Evolutionary conservation across 306 rosid genomes (phyloP), one percentile per base, ranked within the genome.

Genomic region (Morella rubra): DNA sequence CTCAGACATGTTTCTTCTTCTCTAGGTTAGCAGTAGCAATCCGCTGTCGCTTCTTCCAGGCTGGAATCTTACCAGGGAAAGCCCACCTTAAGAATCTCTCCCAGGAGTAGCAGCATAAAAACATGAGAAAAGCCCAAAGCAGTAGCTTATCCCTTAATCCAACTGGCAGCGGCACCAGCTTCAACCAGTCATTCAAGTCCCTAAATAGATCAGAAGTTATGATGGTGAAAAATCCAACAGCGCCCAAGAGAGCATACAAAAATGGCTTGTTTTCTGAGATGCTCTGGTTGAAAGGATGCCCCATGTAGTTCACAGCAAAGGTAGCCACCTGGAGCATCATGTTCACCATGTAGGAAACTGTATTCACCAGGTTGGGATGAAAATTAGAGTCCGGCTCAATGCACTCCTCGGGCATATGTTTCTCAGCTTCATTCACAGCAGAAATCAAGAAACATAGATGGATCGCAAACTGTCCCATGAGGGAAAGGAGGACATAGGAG

Each of bases 261-360:
- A 96, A 96, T 0, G 98, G 99, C 72, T 83, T 90, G 88, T 96
- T 96, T 73, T 96, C 97, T 2, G 93, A 79, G 69, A 96, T 86
- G 80, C 99, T 96, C 85, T 96, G 99, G 88, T 96, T 96, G 82
- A 96, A 96, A 37, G 99, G 99, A 76, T 96, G 99, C 14, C 99
- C 98, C 99, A 92, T 96, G 77, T 96, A 96, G 88, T 96, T 96
- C 72, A 96, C 99, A 46, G 98, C 97, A 66, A 96, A 96, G 46
- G 99, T 96, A n/a, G 99, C 99, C 84, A 96, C 99, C 89, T 96
- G 99, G 72, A 96, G 87, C 99, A 96, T 96, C 99, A 96, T 90
- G 89, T 85, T 86, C 72, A 96, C 99, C 98, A 89, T 96, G 93
- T 96, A 96, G 8, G 99, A 96, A 77, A 92, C 99, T 3, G 99